Evolutionary conservation across 495 filamentous ascomycete genomes (phyloP), one percentile per base, ranked within the genome.

Genomic region (Venustampulla echinocandica): DNA sequence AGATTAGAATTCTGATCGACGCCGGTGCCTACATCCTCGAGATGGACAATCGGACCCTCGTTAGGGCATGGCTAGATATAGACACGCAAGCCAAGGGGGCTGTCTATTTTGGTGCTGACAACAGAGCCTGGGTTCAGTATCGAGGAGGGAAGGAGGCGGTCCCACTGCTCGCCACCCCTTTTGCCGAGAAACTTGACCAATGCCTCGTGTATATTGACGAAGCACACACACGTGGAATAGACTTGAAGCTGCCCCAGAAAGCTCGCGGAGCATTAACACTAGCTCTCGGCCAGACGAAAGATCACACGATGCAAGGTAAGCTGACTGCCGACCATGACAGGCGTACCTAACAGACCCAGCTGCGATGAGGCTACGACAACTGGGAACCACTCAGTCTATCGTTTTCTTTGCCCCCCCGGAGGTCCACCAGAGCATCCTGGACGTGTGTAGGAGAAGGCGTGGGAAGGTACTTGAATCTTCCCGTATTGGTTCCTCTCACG

Each of bases 141-240:
- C 64, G 68, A 7, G 61, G 63, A 23, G 67, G 69, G 0, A 67
- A 55, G 2, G 46, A 14, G 1, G 54, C 61, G 2, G 65, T 71
- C 25, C 56, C 53, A 0, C 50, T 81, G 9, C 58, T 63, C 3
- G 56, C 51, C 0, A 78, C 79, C 0, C 64, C 76, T 0, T 80
- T 71, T 54, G 50, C 61, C 2, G 51, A 67, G 2, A 63, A 70
- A 3, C 52, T 81, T 36, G 66, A 61, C 2, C 55, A 53, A 0
- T 81, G 79, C 41, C 55, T 76, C 0, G 66, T 81, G 0, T 81
- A 75, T 39, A 61, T 81, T 0, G 79, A 80, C 47, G 69, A 82
- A 51, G 66, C 65, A 0, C 79, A 82, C 46, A 79, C 79, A 0
- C 54, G 77, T 36, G 79, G 79, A 0, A 75, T 69, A 2, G 76